phyloP scores from a whole-genome alignment of 306 rosid species.

The Citrullus amarus region DNA sequence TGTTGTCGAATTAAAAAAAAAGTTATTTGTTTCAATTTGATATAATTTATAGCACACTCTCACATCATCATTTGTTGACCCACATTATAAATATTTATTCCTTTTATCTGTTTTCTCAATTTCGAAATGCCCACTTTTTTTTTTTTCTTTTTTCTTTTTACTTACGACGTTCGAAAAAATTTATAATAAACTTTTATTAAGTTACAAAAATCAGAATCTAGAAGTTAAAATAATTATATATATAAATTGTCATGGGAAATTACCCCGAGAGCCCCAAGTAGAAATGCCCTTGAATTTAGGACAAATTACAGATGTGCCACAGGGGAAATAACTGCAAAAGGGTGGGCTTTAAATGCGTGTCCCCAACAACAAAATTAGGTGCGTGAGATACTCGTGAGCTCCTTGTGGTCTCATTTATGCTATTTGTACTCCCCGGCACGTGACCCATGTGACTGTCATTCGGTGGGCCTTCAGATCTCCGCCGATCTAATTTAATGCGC shows the following conservation, averaged over 20 bases:
- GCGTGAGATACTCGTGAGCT: constrained; percentile 47
- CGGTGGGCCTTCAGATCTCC: constrained; percentile 16
- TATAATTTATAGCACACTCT: background rate
- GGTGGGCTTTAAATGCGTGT: constrained; percentile 14
- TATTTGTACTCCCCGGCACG: constrained; percentile 18
- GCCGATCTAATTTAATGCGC: background rate
- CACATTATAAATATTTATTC: background rate
- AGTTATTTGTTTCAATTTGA: background rate
- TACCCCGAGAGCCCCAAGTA: background rate
- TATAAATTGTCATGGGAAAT: background rate
- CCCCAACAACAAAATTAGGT: constrained; percentile 6
- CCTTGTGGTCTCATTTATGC: constrained; percentile 3
- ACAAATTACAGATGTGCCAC: constrained; percentile 10
- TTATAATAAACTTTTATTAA: background rate
- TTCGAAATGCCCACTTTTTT: background rate
- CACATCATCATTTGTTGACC: background rate
- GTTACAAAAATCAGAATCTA: background rate
- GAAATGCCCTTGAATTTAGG: background rate
- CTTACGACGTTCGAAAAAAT: background rate
- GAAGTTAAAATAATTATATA: background rate
- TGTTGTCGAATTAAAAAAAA: background rate
- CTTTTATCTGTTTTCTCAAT: background rate
- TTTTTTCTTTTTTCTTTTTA: background rate
- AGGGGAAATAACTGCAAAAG: background rate
- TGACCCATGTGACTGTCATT: constrained; percentile 38